These are phyloP conservation scores for Trichoderma gracile DNA, from an alignment of 2,329 filamentous ascomycete genomes.

Conservation along the genomic window DNA sequence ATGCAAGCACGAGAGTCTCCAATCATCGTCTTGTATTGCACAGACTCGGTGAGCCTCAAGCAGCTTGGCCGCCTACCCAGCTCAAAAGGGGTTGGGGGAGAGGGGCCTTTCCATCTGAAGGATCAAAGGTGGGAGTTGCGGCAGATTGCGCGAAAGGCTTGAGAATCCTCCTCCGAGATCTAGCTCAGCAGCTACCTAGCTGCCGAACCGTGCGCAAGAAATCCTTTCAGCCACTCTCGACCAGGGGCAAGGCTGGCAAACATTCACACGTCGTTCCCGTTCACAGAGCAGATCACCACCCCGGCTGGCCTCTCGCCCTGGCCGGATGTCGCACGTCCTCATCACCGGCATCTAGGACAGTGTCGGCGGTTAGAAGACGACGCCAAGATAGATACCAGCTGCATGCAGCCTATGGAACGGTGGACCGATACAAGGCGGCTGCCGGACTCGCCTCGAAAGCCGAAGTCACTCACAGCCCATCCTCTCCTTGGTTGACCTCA, in stretches of 20 bases:
- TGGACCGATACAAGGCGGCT: neutral
- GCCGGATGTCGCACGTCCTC: neutral
- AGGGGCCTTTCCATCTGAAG: neutral
- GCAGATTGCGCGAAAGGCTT: neutral
- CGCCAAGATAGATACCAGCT: neutral
- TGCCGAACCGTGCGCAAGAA: neutral
- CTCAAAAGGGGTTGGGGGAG: neutral
- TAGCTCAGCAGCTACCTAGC: neutral
- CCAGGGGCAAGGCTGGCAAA: neutral
- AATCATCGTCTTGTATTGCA: neutral
- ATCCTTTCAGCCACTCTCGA: neutral
- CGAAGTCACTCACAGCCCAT: neutral
- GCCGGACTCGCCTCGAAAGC: conserved; percentile 1
- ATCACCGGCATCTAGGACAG: neutral
- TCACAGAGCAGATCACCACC: too few species aligned
- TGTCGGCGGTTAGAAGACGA: neutral
- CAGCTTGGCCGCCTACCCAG: neutral
- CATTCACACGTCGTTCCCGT: neutral
- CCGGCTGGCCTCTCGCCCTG: neutral
- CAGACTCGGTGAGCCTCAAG: neutral
- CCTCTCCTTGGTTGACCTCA: neutral
- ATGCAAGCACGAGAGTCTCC: neutral
- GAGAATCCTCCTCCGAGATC: conserved; percentile 5
- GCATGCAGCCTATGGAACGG: neutral
- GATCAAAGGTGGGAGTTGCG: neutral